phyloP scores from a whole-genome alignment of 768 basidiomycete genomes.

The Rhizopogon roseolus region DNA sequence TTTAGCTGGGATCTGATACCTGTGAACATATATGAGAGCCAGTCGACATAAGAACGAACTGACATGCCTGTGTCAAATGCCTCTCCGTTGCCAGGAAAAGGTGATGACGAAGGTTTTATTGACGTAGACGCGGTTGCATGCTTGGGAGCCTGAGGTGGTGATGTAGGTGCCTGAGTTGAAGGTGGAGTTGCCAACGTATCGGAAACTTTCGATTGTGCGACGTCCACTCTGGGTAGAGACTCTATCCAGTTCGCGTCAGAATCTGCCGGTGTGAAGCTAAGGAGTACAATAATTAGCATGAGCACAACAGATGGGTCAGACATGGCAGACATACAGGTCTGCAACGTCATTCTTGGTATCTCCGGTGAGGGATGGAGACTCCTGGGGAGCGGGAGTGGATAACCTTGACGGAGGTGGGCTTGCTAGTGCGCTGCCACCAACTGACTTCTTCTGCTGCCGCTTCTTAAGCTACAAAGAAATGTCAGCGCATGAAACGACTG shows the following conservation, averaged over 20 bases:
- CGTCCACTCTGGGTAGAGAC: constrained; percentile 45
- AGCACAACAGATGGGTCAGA: constrained; percentile 1
- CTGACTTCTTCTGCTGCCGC: constrained; percentile 68
- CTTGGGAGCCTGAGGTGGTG: constrained; percentile 8
- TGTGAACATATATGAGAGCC: background rate
- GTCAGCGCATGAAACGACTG: constrained; percentile 1
- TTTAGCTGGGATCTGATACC: background rate
- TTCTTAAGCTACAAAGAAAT: constrained; percentile 62
- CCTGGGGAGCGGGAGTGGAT: constrained; percentile 48
- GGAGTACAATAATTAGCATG: constrained; percentile 5
- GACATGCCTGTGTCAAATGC: constrained; percentile 17
- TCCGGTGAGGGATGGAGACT: constrained; percentile 27
- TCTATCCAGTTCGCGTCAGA: constrained; percentile 53
- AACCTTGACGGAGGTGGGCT: constrained; percentile 45
- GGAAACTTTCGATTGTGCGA: constrained; percentile 18
- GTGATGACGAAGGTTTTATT: no score
- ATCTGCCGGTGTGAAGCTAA: constrained; percentile 43
- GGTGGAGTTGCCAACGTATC: constrained; percentile 31
- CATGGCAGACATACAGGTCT: constrained; percentile 55
- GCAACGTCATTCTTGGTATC: constrained; percentile 49
- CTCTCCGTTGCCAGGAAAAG: background rate
- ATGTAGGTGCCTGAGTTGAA: constrained; percentile 14
- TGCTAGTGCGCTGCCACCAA: constrained; percentile 32
- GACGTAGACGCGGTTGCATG: no score
- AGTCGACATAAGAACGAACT: no score